Percentiles rank a stretch among this genome's conserved stretches.
phyloP scores from a whole-genome alignment of 352 stramenopile species.

The Pythium coloratum region DNA sequence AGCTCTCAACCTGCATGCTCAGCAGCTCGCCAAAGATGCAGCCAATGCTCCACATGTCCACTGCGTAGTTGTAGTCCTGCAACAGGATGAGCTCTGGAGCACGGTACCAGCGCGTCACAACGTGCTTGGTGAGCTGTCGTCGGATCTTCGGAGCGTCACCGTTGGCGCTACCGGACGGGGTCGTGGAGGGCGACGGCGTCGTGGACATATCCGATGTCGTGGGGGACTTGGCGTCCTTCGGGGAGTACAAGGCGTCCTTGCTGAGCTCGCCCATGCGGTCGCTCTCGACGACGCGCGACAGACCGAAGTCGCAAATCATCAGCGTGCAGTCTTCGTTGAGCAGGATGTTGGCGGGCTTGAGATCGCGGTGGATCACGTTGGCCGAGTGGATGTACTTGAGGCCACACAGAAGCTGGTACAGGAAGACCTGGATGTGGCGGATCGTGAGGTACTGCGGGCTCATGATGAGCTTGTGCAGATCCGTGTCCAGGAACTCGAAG shows the following conservation, averaged over 20 bases:
- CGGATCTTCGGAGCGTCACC: slow-evolving; percentile 65
- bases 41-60: slow-evolving; percentile 99
- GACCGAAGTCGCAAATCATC: slow-evolving; percentile 86
- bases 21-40: slow-evolving; percentile 92
- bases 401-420: slow-evolving; percentile 94
- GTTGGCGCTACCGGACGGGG: slow-evolving; percentile 51
- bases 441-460: slow-evolving; percentile 92
- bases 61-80: slow-evolving; percentile 94
- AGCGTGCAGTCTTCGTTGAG: slow-evolving; percentile 88
- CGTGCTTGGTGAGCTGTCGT: slow-evolving; percentile 97
- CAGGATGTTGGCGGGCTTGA: slow-evolving; percentile 89
- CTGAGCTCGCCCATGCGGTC: slow-evolving; percentile 74
- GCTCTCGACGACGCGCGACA: slow-evolving; percentile 81
- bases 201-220: slow-evolving; percentile 69
- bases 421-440: slow-evolving; percentile 96
- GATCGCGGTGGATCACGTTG: slow-evolving; percentile 88
- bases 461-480: slow-evolving; percentile 94
- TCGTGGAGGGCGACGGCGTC: slow-evolving; percentile 67
- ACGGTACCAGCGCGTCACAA: slow-evolving; percentile 98
- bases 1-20: slow-evolving; percentile 89
- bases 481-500: slow-evolving; percentile 93
- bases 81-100: slow-evolving; percentile 96
- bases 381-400: slow-evolving; percentile 96
- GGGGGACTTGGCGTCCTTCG: slow-evolving; percentile 76
- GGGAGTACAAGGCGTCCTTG: slow-evolving; percentile 72